These are phyloP conservation scores for Dryas drummondii DNA, from an alignment of 306 rosid species.

Conservation along the genomic window DNA sequence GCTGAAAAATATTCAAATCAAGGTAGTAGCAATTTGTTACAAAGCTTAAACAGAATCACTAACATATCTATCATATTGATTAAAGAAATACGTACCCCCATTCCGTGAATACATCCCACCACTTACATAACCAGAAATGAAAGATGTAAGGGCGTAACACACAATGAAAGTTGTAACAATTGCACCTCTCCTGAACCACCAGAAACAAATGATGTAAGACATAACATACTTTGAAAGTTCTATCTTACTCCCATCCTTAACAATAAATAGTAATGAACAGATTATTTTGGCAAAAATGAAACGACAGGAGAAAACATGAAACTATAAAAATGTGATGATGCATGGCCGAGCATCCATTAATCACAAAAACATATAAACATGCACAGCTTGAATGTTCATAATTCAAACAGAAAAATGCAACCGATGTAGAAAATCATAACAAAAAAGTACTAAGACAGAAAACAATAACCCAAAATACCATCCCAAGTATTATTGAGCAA, in stretches of 20 bases:
- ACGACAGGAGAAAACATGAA: slow-evolving; percentile 12
- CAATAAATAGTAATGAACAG: slow-evolving; percentile 4
- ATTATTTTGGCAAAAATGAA: background rate
- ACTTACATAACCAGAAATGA: slow-evolving; percentile 97
- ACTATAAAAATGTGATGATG: background rate
- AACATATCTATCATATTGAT: background rate
- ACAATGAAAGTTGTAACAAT: slow-evolving; percentile 98
- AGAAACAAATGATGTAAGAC: slow-evolving; percentile 7
- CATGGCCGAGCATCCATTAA: background rate
- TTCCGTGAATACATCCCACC: slow-evolving; percentile 99
- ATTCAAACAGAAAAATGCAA: slow-evolving; percentile 9
- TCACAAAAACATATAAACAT: background rate
- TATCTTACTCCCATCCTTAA: background rate
- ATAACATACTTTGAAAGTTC: background rate
- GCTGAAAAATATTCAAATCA: slow-evolving; percentile 14
- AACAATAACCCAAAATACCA: slow-evolving; percentile 16
- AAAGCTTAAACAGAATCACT: slow-evolving; percentile 6
- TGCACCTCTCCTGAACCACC: slow-evolving; percentile 84
- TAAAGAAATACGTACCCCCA: slow-evolving; percentile 59
- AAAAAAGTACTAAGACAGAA: background rate
- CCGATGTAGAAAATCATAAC: background rate
- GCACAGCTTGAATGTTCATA: slow-evolving; percentile 10
- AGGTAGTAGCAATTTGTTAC: slow-evolving; percentile 17
- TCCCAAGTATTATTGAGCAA: slow-evolving; percentile 14
- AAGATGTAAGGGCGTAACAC: slow-evolving; percentile 97